These are phyloP conservation scores for Schizothecium vesticola DNA, from an alignment of 495 filamentous ascomycete genomes.

Conservation along the genomic window DNA sequence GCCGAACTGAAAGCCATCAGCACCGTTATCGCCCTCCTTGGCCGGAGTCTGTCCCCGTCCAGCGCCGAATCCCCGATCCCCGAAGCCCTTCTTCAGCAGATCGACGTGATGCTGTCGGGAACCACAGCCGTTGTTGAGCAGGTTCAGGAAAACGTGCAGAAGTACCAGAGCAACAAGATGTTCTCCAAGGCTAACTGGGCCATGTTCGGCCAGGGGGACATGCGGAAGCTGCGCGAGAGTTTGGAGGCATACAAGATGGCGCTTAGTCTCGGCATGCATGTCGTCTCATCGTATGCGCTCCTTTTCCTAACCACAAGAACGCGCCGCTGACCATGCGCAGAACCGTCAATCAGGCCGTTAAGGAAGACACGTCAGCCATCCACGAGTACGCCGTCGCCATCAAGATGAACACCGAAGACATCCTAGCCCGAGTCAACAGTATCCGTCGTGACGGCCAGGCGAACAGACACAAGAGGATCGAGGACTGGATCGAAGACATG, in stretches of 20 bases:
- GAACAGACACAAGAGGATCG: not conserved
- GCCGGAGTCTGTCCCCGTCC: not conserved
- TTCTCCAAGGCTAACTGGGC: not conserved
- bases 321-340: not conserved
- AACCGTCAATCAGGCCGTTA: not conserved
- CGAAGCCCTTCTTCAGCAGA: not conserved
- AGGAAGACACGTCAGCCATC: constrained; percentile 6
- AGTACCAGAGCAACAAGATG: not conserved
- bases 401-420: constrained; percentile 11
- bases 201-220: constrained; percentile 11
- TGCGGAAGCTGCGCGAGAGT: constrained; percentile 1
- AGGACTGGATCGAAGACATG: constrained; percentile 12
- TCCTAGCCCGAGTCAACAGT: constrained; percentile 8
- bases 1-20: constrained; percentile 3
- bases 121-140: constrained; percentile 7
- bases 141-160: constrained; percentile 7
- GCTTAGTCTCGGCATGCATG: constrained; percentile 3
- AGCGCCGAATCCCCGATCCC: not conserved
- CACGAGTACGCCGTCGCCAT: not conserved
- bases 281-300: not conserved
- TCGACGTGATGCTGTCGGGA: not conserved
- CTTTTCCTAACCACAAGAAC: not conserved
- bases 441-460: not conserved
- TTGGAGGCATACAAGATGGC: constrained; percentile 4
- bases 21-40: not conserved